phyloP scores from a whole-genome alignment of 2,329 filamentous ascomycete genomes.

The Exophiala oligosperma region DNA sequence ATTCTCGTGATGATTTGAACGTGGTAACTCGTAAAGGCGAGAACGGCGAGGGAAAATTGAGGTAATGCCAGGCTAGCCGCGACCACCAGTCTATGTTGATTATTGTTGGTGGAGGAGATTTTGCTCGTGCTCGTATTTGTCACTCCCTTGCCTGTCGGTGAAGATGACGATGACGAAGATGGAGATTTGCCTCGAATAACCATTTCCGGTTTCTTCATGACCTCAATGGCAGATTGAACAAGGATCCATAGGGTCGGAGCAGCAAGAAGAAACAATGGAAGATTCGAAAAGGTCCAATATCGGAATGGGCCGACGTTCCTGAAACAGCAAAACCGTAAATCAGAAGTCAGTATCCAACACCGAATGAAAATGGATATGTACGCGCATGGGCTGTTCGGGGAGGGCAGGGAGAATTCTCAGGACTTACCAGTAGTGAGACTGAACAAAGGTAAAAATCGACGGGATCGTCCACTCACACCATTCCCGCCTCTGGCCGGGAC shows the following conservation, averaged over 20 bases:
- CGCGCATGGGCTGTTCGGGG: slow-evolving; percentile 20
- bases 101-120: too few species aligned
- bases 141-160: too few species aligned
- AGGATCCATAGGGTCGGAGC: slow-evolving; percentile 73
- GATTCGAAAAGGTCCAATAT: slow-evolving; percentile 86
- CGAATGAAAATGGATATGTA: too few species aligned
- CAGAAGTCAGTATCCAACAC: too few species aligned
- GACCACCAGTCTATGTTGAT: slow-evolving; percentile 7
- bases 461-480: slow-evolving; percentile 78
- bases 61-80: slow-evolving; percentile 61
- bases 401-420: background rate
- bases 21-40: slow-evolving; percentile 80
- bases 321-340: background rate
- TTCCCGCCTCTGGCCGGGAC: slow-evolving; percentile 46
- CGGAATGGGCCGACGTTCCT: slow-evolving; percentile 86
- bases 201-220: slow-evolving; percentile 1
- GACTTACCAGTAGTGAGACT: slow-evolving; percentile 82
- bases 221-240: slow-evolving; percentile 56
- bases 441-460: slow-evolving; percentile 90
- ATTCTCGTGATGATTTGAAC: slow-evolving; percentile 92
- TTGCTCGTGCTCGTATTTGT: background rate
- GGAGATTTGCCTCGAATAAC: background rate
- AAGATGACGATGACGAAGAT: background rate
- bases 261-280: slow-evolving; percentile 85
- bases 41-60: slow-evolving; percentile 69